Conservation (phyloP, 139 green algal genomes). For the Spirogloea muscicola region DNA sequence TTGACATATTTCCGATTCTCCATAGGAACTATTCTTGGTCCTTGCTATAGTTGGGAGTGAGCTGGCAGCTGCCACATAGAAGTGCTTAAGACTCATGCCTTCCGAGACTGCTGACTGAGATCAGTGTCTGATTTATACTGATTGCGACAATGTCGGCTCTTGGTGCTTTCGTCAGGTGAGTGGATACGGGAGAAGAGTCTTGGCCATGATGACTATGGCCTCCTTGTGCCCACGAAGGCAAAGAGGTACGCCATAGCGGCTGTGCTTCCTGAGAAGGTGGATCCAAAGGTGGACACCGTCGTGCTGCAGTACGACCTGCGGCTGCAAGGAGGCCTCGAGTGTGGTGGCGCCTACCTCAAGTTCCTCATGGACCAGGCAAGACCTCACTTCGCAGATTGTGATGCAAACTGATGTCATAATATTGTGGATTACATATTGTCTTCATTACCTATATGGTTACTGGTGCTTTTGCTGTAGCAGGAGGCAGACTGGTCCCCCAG, state of each 20-base stretch:
- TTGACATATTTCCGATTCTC: not conserved
- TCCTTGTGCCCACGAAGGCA: slow-evolving; percentile 68
- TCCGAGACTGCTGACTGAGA: not conserved
- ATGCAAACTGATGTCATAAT: no score
- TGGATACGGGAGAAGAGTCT: slow-evolving; percentile 15
- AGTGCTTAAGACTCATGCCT: not conserved
- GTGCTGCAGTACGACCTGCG: slow-evolving; percentile 82
- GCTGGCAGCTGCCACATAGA: not conserved
- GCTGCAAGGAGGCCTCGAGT: slow-evolving; percentile 62
- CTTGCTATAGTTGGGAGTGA: not conserved
- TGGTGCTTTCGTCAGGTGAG: slow-evolving; percentile 9
- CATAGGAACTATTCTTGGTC: not conserved
- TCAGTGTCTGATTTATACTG: not conserved
- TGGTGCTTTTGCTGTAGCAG: slow-evolving; percentile 25
- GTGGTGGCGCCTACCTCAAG: slow-evolving; percentile 88
- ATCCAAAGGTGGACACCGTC: slow-evolving; percentile 51
- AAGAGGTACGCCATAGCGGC: slow-evolving; percentile 71
- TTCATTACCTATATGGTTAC: not conserved
- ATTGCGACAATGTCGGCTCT: not conserved
- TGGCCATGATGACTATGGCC: slow-evolving; percentile 32
- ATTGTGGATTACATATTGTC: no score
- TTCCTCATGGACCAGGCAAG: slow-evolving; percentile 61
- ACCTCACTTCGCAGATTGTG: no score
- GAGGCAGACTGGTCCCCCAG: slow-evolving; percentile 55
- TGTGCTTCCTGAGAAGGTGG: slow-evolving; percentile 51